Percentiles rank a stretch among this genome's conserved stretches.
phyloP scores from a whole-genome alignment of 2,329 filamentous ascomycete species.

The Fusarium foetens region DNA sequence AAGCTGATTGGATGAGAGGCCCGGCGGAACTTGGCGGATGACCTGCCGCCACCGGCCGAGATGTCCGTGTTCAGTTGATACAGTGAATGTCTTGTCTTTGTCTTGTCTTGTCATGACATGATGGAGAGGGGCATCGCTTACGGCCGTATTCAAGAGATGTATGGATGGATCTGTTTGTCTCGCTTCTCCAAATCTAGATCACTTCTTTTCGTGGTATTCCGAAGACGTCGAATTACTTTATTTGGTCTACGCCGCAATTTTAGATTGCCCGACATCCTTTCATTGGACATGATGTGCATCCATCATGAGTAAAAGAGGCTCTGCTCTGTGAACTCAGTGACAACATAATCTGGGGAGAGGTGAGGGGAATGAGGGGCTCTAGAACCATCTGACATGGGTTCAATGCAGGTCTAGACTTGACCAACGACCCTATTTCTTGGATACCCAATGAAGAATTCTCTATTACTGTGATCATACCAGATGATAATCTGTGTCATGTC shows the following conservation, averaged over 20 bases:
- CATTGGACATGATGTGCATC: constrained; percentile 14
- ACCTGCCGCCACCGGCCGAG: constrained; percentile 32
- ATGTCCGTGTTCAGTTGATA: constrained; percentile 1
- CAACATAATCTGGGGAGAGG: constrained; percentile 33
- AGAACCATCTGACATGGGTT: constrained; percentile 29
- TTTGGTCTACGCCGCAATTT: constrained; percentile 28
- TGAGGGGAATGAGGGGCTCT: constrained; percentile 15
- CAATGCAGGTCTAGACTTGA: constrained; percentile 19
- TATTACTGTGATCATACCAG: constrained; percentile 26
- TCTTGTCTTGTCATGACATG: constrained; percentile 20
- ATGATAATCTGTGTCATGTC: not conserved
- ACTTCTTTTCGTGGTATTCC: not conserved
- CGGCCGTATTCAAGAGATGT: not conserved
- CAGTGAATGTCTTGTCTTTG: not conserved
- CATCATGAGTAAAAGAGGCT: constrained; percentile 36
- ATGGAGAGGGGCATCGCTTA: constrained; percentile 20
- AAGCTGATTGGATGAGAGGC: constrained; percentile 6
- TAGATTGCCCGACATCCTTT: constrained; percentile 8
- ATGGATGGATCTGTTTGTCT: not conserved
- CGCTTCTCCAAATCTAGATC: constrained; percentile 6
- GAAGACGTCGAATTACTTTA: constrained; percentile 6
- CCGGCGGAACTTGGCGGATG: constrained; percentile 22
- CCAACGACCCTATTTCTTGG: constrained; percentile 1
- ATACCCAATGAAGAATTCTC: constrained; percentile 30
- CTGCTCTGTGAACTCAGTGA: constrained; percentile 22